Evolutionary conservation across 805 yeast species (phyloP), one percentile per base, ranked within the genome.

Genomic region (Candida railenensis): DNA sequence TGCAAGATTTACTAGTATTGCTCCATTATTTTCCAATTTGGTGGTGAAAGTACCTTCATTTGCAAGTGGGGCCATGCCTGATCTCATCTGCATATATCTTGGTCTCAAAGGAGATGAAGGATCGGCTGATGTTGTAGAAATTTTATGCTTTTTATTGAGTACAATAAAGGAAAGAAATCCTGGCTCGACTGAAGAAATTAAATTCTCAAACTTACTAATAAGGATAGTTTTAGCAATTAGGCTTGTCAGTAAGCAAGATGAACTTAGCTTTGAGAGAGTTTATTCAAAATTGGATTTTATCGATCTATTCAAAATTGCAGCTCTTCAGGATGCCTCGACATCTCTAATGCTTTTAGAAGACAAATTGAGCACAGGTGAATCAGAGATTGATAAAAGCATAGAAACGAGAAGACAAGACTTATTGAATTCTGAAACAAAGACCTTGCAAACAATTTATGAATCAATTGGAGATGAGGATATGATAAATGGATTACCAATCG

Each of bases 391-490:
- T 4, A 40, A 33, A 15, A 37, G 38, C n/a, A 15, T 33, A 41
- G n/a, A 25, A 38, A 15, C 41, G 18, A 21, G 12, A 19, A 36
- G 14, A 8, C 19, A 12, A 9, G 39, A 36, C 22, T 12, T 36
- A 16, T 36, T 36, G 39, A 36, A 18, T 8, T 36, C 39, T 18
- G 14, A 50, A 43, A 47, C 34, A 44, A 45, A 1, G 53, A 60
- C 37, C 45, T 71, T 20, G 45, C 63, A 18, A 3, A 38, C 47
- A 0, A 67, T 85, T 1, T 87, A 83, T 58, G 66, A 69, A 3
- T 58, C 73, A 0, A 67, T 89, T 2, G 81, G 77, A 42, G 89
- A 85, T 47, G 66, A 71, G 2, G 96, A 89, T 58, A 62, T 87
- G 34, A 58, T 78, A 3, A 73, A 74, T 52, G 95, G 95, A 0